Conservation (phyloP, 2,329 filamentous ascomycete species). For the Leptographium radiaticola region DNA sequence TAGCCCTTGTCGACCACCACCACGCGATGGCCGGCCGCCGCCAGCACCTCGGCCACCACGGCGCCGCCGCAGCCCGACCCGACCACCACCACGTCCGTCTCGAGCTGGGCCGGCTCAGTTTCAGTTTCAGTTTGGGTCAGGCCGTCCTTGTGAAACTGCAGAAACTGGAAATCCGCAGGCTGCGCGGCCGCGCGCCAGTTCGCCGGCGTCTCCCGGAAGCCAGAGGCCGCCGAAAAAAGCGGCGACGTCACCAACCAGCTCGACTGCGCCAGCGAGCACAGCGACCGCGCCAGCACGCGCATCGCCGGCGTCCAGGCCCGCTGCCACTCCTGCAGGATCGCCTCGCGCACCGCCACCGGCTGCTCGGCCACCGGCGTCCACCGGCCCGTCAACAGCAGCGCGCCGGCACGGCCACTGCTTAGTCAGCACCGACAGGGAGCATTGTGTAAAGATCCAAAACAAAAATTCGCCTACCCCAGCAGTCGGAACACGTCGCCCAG, state of each 20-base stretch:
- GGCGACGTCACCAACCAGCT: slow-evolving; percentile 43
- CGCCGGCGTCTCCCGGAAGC: slow-evolving; percentile 41
- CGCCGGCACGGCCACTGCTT: slow-evolving; percentile 32
- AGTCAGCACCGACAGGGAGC: too few species aligned
- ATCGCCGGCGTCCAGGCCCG: slow-evolving; percentile 41
- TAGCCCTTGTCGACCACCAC: slow-evolving; percentile 63
- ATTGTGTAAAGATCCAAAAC: too few species aligned
- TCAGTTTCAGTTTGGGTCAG: neutral
- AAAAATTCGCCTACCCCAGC: slow-evolving; percentile 36
- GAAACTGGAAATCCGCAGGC: slow-evolving; percentile 42
- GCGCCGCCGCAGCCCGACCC: slow-evolving; percentile 80
- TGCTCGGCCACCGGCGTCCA: slow-evolving; percentile 48
- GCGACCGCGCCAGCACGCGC: slow-evolving; percentile 39
- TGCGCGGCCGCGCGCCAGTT: slow-evolving; percentile 36
- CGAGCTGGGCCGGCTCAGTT: slow-evolving; percentile 40
- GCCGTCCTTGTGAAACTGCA: slow-evolving; percentile 34
- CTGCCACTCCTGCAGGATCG: slow-evolving; percentile 51
- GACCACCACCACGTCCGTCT: slow-evolving; percentile 73
- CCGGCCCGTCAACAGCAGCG: slow-evolving; percentile 55
- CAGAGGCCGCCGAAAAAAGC: slow-evolving; percentile 39
- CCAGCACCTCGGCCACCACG: slow-evolving; percentile 67
- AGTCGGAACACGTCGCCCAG: slow-evolving; percentile 26
- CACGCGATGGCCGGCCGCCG: slow-evolving; percentile 61
- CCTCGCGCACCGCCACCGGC: slow-evolving; percentile 44
- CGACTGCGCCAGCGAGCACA: slow-evolving; percentile 41